A percentile compares a stretch with the other conserved stretches of the same genome.
Conservation (phyloP, 2,329 filamentous ascomycete genomes). For the Colletotrichum godetiae region DNA sequence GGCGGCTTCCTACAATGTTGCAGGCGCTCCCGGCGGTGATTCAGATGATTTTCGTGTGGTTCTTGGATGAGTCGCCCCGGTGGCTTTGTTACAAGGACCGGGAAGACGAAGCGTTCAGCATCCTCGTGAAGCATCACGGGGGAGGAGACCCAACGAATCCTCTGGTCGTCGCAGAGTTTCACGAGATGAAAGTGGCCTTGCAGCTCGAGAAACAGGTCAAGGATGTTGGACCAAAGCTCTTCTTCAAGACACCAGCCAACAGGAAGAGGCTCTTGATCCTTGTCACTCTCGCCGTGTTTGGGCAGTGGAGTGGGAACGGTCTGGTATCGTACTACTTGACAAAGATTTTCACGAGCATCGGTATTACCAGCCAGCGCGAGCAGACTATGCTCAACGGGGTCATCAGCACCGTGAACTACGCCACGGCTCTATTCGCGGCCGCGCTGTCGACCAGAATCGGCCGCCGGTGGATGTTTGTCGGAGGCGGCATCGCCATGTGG, state of each 20-base stretch:
- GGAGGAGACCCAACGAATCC: slow-evolving; percentile 61
- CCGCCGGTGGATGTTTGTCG: slow-evolving; percentile 44
- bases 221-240: slow-evolving; percentile 1
- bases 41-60: slow-evolving; percentile 12
- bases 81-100: slow-evolving; percentile 45
- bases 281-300: slow-evolving; percentile 39
- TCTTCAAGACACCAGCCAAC: slow-evolving; percentile 40
- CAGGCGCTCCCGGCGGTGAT: slow-evolving; percentile 13
- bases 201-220: not conserved
- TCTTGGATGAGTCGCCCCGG: slow-evolving; percentile 45
- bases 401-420: slow-evolving; percentile 12
- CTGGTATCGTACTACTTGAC: slow-evolving; percentile 52
- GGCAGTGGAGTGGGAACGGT: slow-evolving; percentile 44
- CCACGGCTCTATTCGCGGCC: slow-evolving; percentile 5
- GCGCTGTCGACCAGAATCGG: not conserved
- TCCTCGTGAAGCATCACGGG: slow-evolving; percentile 57
- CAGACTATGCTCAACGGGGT: slow-evolving; percentile 54
- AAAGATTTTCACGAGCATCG: slow-evolving; percentile 43
- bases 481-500: slow-evolving; percentile 41
- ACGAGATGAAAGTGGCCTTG: slow-evolving; percentile 38
- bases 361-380: slow-evolving; percentile 45
- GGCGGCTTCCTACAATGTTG: slow-evolving; percentile 6
- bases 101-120: slow-evolving; percentile 43
- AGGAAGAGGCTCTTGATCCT: slow-evolving; percentile 40
- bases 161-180: slow-evolving; percentile 58